Evolutionary conservation across 73 alveolate species (phyloP).

Genomic region (Paramecium tetraurelia): DNA sequence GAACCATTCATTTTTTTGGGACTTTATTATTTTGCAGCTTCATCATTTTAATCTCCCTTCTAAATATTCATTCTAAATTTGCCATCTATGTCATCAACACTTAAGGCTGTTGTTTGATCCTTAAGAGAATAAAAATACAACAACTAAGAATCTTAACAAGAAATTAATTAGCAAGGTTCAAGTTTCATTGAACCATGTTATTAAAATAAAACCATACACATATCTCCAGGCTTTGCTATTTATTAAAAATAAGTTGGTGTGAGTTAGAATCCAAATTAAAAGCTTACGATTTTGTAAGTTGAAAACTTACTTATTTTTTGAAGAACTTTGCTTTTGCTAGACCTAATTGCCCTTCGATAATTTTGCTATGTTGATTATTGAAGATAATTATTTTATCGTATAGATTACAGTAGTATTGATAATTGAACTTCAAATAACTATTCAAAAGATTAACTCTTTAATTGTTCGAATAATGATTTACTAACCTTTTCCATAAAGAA

Average conservation of each 20-base stretch:
- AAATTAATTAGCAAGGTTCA: background rate
- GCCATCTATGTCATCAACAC: background rate
- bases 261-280: background rate
- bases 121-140: background rate
- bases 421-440: background rate
- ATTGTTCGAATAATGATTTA: background rate
- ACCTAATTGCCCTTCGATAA: background rate
- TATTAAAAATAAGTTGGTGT: background rate
- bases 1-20: background rate
- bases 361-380: background rate
- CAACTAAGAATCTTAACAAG: background rate
- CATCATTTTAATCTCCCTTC: background rate
- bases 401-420: background rate
- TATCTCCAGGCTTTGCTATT: background rate
- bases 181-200: background rate
- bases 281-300: background rate
- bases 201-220: background rate
- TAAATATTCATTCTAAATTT: background rate
- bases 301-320: background rate
- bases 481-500: background rate
- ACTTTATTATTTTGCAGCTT: too few species aligned
- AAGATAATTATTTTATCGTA: background rate
- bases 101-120: background rate
- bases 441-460: background rate
- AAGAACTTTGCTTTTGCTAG: background rate